A percentile compares a stretch with the other conserved stretches of the same genome.
Conservation (phyloP, 352 stramenopile species). For the Phytophthora pseudosyringae region DNA sequence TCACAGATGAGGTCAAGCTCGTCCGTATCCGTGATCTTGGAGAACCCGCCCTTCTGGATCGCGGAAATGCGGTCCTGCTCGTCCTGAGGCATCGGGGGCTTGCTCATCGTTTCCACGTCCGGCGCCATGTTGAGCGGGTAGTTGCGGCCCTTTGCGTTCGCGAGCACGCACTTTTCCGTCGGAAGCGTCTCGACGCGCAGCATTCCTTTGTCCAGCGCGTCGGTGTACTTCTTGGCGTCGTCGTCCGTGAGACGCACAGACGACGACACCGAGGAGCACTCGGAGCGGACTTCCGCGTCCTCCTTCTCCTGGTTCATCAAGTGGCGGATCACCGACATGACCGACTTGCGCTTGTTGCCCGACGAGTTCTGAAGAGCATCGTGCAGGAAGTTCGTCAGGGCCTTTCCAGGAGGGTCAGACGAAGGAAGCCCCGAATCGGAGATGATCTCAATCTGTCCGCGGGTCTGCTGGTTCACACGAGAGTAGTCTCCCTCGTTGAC, state of each 20-base stretch:
- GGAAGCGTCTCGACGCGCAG: constrained; percentile 34
- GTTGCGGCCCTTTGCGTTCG: constrained; percentile 38
- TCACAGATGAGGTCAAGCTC: constrained; percentile 70
- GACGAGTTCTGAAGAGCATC: constrained; percentile 40
- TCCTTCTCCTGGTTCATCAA: constrained; percentile 55
- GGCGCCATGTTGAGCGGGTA: constrained; percentile 50
- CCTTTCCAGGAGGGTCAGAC: constrained; percentile 27
- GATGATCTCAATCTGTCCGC: constrained; percentile 33
- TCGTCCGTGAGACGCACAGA: constrained; percentile 33
- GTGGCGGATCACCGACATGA: constrained; percentile 68
- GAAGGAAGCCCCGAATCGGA: constrained; percentile 23
- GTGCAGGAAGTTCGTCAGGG: constrained; percentile 38
- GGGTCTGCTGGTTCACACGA: constrained; percentile 37
- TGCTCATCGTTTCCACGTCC: constrained; percentile 20
- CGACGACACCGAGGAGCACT: constrained; percentile 26
- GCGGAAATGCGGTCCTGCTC: constrained; percentile 44
- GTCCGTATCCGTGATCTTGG: constrained; percentile 55
- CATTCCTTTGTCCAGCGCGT: constrained; percentile 41
- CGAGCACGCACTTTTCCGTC: constrained; percentile 42
- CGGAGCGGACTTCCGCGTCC: constrained; percentile 18
- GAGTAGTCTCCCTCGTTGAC: constrained; percentile 63
- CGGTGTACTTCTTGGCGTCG: constrained; percentile 38
- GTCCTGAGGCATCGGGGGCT: constrained; percentile 45
- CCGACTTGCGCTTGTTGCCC: constrained; percentile 40
- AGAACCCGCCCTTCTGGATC: constrained; percentile 46